Evolutionary conservation across 129 eudicot species (phyloP).

Genomic region (Silybum marianum): DNA sequence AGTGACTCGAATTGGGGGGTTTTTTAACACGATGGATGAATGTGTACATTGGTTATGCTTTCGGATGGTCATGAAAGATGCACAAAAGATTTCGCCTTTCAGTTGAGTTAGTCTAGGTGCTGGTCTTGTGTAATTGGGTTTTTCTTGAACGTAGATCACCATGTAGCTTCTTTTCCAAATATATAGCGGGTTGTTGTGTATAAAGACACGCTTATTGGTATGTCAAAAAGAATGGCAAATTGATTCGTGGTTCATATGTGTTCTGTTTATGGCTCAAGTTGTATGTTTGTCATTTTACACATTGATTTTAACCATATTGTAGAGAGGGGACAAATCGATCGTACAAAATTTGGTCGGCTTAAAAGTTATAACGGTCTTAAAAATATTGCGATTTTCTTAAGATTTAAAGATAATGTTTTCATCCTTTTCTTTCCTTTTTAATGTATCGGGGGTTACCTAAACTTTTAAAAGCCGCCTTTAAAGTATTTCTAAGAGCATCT

Average conservation of each 20-base stretch:
- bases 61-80: neutral
- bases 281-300: neutral
- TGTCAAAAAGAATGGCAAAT: neutral
- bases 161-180: neutral
- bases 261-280: neutral
- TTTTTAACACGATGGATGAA: neutral
- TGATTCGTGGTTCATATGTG: neutral
- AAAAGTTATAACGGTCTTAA: too few relatives aligned
- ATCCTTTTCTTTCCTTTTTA: neutral
- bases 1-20: neutral
- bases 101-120: neutral
- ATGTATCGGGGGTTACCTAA: neutral
- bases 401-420: neutral
- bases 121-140: neutral
- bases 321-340: neutral
- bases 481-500: too few relatives aligned
- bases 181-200: neutral
- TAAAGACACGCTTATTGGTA: neutral
- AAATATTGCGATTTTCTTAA: neutral
- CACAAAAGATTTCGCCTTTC: neutral
- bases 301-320: neutral
- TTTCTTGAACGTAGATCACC: neutral
- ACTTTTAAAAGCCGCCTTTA: too few relatives aligned
- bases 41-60: conserved; percentile 2
- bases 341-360: neutral